Base-by-base conservation (phyloP, 441 rosid species). In the Cnidoscolus chayamansa region DNA sequence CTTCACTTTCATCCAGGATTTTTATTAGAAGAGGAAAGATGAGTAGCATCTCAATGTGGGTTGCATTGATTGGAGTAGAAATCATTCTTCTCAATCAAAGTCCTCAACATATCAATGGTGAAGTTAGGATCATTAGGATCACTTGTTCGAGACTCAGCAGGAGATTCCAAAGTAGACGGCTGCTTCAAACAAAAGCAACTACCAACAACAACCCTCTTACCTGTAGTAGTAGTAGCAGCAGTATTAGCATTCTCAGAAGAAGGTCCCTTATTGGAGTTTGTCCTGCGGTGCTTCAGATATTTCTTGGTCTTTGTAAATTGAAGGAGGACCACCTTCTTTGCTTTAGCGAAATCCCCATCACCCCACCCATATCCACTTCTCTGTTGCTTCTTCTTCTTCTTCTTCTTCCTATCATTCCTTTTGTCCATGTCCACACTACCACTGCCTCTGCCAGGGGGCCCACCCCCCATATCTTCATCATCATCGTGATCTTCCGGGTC, bases 111-210 rank as follows among this genome's bases (percentile, higher is more conserved):
- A 19, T 79, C 89, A 64, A 67, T 58, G 16, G 83, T 72, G 62
- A 82, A 83, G 9, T 56, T 49, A 43, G 84, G 77, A 63, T 83
- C 82, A 80, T 83, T 79, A 61, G 92, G 87, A 57, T 88, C 90
- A 37, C 83, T 84, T 12, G 80, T 47, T 1, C 13, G 55, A 45
- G 85, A 83, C 57, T 76, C 80, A 54, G 17, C 66, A 37, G 85
- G 57, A 10, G 89, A 79, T 17, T 74, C 85, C 82, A 77, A 59
- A 61, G 76, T 76, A 62, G 15, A 10, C 49, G 90, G 84, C 43
- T 67, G 80, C 72, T 59, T 66, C 16, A 79, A 76, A 77, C 87
- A 87, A 69, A 78, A 82, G 72, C 77, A 70, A 65, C 70, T 60
- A 11, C 72, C 61, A 51, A 65, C 67, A n/a, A 40, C 45, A 40